phyloP scores from a whole-genome alignment of 768 basidiomycete genomes.

The Termitomyces sp. region DNA sequence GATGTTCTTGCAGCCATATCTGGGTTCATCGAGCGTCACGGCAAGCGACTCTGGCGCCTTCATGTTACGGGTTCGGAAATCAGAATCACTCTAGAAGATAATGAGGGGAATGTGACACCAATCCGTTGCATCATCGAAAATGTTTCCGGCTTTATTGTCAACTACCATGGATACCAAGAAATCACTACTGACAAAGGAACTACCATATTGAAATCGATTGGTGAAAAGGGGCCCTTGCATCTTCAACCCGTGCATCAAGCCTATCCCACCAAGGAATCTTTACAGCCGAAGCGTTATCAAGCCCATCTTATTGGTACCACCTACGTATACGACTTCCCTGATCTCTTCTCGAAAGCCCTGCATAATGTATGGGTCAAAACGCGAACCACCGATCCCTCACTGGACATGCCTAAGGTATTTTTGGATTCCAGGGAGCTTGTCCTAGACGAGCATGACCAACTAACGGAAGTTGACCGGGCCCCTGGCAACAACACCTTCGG shows the following conservation, averaged over 20 bases:
- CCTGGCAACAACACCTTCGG: slow-evolving; percentile 94
- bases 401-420: slow-evolving; percentile 71
- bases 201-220: slow-evolving; percentile 95
- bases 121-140: slow-evolving; percentile 99
- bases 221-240: slow-evolving; percentile 95
- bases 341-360: slow-evolving; percentile 95
- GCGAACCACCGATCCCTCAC: slow-evolving; percentile 54
- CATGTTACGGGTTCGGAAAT: slow-evolving; percentile 99
- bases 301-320: slow-evolving; percentile 98
- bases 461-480: slow-evolving; percentile 85
- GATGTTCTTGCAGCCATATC: slow-evolving; percentile 95
- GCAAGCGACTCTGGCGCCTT: slow-evolving; percentile 96
- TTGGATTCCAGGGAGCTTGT: slow-evolving; percentile 88
- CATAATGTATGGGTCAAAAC: slow-evolving; percentile 88
- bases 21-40: slow-evolving; percentile 99
- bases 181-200: slow-evolving; percentile 94
- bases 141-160: slow-evolving; percentile 97
- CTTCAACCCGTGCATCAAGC: slow-evolving; percentile 90
- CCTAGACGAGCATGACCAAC: slow-evolving; percentile 86
- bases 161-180: slow-evolving; percentile 97
- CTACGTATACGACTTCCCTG: slow-evolving; percentile 99
- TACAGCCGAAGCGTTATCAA: slow-evolving; percentile 98
- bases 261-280: slow-evolving; percentile 95
- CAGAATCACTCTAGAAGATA: slow-evolving; percentile 90
- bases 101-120: slow-evolving; percentile 90